Conservation (phyloP, 768 basidiomycete species). For the Naematelia encephala region DNA sequence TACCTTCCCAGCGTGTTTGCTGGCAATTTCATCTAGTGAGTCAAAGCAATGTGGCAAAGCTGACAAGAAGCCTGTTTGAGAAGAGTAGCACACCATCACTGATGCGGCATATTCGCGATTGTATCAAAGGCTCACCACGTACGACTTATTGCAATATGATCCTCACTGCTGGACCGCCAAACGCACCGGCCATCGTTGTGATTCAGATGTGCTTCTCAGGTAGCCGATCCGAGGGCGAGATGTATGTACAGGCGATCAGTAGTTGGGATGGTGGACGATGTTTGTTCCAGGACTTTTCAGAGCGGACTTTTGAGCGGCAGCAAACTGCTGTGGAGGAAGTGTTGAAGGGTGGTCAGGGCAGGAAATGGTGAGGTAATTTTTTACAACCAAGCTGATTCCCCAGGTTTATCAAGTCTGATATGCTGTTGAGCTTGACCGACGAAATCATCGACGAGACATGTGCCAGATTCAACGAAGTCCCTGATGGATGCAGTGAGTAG, state of each 20-base stretch:
- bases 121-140: slow-evolving; percentile 80
- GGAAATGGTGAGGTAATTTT: slow-evolving; percentile 58
- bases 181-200: slow-evolving; percentile 73
- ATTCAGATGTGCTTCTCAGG: slow-evolving; percentile 91
- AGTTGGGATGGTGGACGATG: slow-evolving; percentile 86
- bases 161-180: slow-evolving; percentile 81
- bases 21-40: slow-evolving; percentile 87
- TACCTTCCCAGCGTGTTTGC: slow-evolving; percentile 88
- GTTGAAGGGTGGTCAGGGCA: slow-evolving; percentile 60
- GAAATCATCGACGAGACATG: slow-evolving; percentile 82
- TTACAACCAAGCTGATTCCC: not conserved
- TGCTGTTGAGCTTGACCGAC: slow-evolving; percentile 80
- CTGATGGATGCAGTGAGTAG: slow-evolving; percentile 82
- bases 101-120: slow-evolving; percentile 88
- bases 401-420: slow-evolving; percentile 81
- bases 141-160: slow-evolving; percentile 87
- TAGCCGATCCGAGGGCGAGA: slow-evolving; percentile 65
- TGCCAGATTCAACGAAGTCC: slow-evolving; percentile 72
- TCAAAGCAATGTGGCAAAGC: slow-evolving; percentile 14
- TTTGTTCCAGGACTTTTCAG: slow-evolving; percentile 82
- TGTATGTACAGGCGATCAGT: slow-evolving; percentile 74
- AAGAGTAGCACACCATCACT: slow-evolving; percentile 80
- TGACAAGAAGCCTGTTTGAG: slow-evolving; percentile 69
- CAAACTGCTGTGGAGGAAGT: slow-evolving; percentile 91
- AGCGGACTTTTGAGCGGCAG: slow-evolving; percentile 82